These are phyloP conservation scores for Syzygium jambos DNA, from an alignment of 345 rosid species.

Conservation along the genomic window DNA sequence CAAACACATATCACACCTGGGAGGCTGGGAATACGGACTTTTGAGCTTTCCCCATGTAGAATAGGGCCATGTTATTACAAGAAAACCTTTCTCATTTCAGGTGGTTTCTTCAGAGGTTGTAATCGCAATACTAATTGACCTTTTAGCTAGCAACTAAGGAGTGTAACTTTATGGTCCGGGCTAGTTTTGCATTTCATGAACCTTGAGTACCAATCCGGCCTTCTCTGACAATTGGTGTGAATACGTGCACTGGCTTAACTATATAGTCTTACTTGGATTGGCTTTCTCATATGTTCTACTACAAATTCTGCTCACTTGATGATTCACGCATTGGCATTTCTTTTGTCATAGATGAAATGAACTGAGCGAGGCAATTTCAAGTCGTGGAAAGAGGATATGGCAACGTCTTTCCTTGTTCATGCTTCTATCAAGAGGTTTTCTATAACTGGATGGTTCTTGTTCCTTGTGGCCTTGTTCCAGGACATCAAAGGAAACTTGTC, in stretches of 20 bases:
- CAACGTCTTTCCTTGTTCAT: background rate
- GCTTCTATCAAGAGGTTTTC: background rate
- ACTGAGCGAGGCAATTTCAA: background rate
- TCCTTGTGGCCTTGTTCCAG: slow-evolving; percentile 9
- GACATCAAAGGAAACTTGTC: slow-evolving; percentile 12
- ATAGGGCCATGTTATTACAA: background rate
- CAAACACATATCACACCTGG: background rate
- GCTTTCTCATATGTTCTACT: background rate
- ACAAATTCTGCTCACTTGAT: background rate
- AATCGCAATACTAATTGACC: background rate
- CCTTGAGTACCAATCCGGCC: background rate
- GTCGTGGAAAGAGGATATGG: background rate
- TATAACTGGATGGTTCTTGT: slow-evolving; percentile 2
- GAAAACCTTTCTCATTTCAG: background rate
- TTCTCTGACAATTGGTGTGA: background rate
- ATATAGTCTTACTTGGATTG: background rate
- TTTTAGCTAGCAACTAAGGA: background rate
- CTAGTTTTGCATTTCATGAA: background rate
- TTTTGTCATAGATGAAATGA: background rate
- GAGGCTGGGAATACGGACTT: background rate
- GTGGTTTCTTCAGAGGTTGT: background rate
- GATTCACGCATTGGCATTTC: background rate
- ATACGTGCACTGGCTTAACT: background rate
- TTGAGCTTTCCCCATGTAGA: background rate
- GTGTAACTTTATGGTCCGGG: background rate